Percentiles rank a stretch among this genome's conserved stretches.
These are phyloP conservation scores for Quercus agrifolia DNA, from an alignment of 306 rosid genomes.

Conservation along the genomic window DNA sequence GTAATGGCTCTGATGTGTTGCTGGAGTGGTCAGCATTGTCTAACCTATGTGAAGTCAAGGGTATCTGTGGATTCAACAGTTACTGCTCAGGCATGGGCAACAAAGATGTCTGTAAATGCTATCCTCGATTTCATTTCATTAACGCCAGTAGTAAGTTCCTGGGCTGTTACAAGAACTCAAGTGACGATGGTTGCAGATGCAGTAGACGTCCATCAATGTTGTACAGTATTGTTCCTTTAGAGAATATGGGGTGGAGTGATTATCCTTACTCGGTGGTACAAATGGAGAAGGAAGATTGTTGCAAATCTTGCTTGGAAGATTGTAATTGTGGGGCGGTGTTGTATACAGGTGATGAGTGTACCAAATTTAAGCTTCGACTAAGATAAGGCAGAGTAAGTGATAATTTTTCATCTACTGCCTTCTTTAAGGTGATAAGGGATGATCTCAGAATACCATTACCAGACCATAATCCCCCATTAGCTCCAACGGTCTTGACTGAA, in stretches of 20 bases:
- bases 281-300: neutral
- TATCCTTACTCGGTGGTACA: neutral
- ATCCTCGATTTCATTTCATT: neutral
- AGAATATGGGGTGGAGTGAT: neutral
- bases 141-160: neutral
- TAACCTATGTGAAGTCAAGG: neutral
- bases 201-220: neutral
- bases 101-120: neutral
- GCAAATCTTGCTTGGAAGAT: neutral
- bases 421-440: neutral
- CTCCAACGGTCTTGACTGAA: neutral
- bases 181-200: neutral
- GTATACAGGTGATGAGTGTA: neutral
- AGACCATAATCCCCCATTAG: too few relatives aligned
- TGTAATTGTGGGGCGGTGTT: neutral
- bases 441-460: too few relatives aligned
- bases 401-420: neutral
- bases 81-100: neutral
- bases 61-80: neutral
- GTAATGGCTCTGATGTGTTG: neutral
- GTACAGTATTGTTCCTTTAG: neutral
- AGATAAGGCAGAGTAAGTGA: neutral
- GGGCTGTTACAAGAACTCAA: neutral
- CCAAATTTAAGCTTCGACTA: neutral
- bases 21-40: neutral